Percentiles rank a stretch among this genome's conserved stretches.
These are phyloP conservation scores for Blastobotrys parvus DNA, from an alignment of 805 yeast genomes.

Conservation along the genomic window DNA sequence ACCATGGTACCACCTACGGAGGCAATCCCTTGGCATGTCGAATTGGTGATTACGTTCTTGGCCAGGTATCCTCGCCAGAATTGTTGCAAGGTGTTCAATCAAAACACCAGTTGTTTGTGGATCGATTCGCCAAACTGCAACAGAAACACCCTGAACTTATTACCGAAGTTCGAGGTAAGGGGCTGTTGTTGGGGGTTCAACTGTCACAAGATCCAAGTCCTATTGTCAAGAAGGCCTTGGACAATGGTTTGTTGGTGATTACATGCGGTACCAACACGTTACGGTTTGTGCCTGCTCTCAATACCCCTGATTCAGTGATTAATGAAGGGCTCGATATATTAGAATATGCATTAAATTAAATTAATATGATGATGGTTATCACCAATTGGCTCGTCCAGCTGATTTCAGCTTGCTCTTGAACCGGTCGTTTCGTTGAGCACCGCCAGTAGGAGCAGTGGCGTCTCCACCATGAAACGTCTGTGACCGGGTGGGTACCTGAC, in stretches of 20 bases:
- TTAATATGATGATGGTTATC: not conserved
- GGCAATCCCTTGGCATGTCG: constrained; percentile 92
- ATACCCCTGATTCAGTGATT: constrained; percentile 62
- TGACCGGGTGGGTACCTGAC: constrained; percentile 4
- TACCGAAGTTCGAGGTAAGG: constrained; percentile 74
- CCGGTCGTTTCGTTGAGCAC: constrained; percentile 11
- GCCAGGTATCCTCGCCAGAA: constrained; percentile 49
- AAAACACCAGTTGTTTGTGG: constrained; percentile 50
- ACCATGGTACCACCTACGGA: constrained; percentile 97
- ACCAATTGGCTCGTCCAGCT: constrained; percentile 19
- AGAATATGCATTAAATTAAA: not conserved
- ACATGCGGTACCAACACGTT: constrained; percentile 90
- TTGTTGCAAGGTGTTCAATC: constrained; percentile 53
- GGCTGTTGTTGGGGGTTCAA: constrained; percentile 79
- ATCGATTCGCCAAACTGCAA: constrained; percentile 36
- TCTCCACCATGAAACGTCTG: constrained; percentile 3
- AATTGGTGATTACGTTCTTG: constrained; percentile 69
- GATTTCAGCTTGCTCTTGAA: constrained; percentile 15
- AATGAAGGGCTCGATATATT: constrained; percentile 58
- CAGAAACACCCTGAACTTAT: constrained; percentile 53
- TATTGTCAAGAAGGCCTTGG: constrained; percentile 63
- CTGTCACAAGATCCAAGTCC: constrained; percentile 53
- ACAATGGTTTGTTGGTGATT: constrained; percentile 72
- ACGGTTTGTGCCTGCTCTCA: constrained; percentile 87
- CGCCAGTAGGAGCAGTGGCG: not conserved